Percentiles rank a stretch among this genome's conserved stretches.
Conservation (phyloP, 306 rosid species). For the Castanea mollissima region DNA sequence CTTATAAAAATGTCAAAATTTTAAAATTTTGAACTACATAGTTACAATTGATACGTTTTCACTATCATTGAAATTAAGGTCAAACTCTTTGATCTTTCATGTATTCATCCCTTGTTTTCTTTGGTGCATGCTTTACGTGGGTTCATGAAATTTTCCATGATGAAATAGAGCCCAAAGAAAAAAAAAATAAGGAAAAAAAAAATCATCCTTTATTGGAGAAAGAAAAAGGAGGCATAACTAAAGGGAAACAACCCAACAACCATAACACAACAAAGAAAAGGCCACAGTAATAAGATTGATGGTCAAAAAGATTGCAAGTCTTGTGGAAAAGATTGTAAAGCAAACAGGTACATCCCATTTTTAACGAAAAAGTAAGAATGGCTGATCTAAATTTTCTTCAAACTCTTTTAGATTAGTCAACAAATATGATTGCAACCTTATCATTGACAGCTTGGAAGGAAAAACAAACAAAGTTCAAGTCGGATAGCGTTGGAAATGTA, state of each 20-base stretch:
- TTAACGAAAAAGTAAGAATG: constrained; percentile 35
- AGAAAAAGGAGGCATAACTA: constrained; percentile 26
- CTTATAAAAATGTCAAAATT: too few species aligned
- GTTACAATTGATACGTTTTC: too few species aligned
- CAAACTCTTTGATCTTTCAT: too few species aligned
- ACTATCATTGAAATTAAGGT: too few species aligned
- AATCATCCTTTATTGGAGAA: constrained; percentile 27
- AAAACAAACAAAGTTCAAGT: constrained; percentile 24
- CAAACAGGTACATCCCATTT: constrained; percentile 40
- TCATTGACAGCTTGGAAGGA: constrained; percentile 53
- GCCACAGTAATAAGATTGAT: constrained; percentile 39
- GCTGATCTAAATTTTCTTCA: constrained; percentile 35
- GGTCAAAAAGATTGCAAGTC: constrained; percentile 64
- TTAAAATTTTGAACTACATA: too few species aligned
- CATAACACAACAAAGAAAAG: constrained; percentile 46
- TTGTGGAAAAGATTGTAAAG: constrained; percentile 54
- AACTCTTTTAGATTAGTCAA: constrained; percentile 54
- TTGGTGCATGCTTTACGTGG: too few species aligned
- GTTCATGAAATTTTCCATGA: background rate
- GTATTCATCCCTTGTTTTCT: too few species aligned
- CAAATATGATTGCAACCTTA: constrained; percentile 60
- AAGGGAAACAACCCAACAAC: constrained; percentile 43
- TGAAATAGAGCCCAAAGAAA: background rate
- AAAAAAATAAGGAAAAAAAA: background rate
- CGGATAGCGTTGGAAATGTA: constrained; percentile 27